Evolutionary conservation across 345 rosid species (phyloP).

Genomic region (Brassica cretica): DNA sequence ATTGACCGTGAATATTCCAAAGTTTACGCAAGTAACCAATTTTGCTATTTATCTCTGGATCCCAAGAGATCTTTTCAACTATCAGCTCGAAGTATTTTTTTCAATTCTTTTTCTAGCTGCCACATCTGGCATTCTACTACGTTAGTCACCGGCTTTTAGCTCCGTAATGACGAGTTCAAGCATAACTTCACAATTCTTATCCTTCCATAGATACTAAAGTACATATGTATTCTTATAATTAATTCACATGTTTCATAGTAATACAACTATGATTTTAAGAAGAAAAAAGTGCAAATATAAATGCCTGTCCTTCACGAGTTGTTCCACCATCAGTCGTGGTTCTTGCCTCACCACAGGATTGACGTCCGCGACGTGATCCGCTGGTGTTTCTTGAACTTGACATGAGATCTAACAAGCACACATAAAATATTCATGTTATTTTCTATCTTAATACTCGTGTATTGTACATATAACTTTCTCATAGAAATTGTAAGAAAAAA

Average conservation of each 20-base stretch:
- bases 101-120: neutral
- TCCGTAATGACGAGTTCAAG: neutral
- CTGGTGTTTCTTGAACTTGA: neutral
- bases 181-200: slow-evolving; percentile 1
- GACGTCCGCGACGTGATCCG: neutral
- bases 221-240: neutral
- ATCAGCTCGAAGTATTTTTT: slow-evolving; percentile 1
- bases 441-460: too few species aligned
- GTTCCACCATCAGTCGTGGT: neutral
- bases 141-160: neutral
- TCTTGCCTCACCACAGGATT: neutral
- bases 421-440: too few species aligned
- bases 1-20: neutral
- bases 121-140: neutral
- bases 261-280: neutral
- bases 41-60: neutral
- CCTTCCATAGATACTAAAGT: slow-evolving; percentile 4
- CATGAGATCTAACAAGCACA: too few species aligned
- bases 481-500: too few species aligned
- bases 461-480: too few species aligned
- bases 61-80: neutral
- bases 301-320: neutral
- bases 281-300: neutral
- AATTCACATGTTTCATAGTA: neutral
- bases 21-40: neutral